Evolutionary conservation across 768 basidiomycete species (phyloP), one percentile per base, ranked within the genome.

Genomic region (Amanita subjunquillea): DNA sequence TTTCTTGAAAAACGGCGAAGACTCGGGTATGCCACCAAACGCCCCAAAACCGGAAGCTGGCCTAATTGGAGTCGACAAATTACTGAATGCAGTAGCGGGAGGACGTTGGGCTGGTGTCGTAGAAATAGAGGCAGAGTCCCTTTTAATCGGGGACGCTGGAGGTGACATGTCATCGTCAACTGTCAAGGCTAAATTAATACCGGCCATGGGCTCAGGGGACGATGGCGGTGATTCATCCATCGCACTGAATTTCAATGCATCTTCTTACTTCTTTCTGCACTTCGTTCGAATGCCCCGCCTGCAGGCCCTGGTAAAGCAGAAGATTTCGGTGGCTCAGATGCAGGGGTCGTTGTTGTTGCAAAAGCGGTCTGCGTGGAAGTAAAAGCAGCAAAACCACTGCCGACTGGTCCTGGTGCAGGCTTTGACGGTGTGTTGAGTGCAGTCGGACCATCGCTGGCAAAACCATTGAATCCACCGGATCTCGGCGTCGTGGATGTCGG

Each of bases 1-100:
- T 32, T 66, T 65, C 57, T 76, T 74, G 62, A 76, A 75, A 63
- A 83, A 83, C 3, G 81, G 80, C 6, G 82, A 83, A 38, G 70
- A 62, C 23, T 74, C 64, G 3, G 69, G 59, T 34, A 65, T 67
- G 42, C 68, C 70, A 15, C 73, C 74, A 59, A 79, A 78, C 0
- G 75, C 77, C 12, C 74, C 73, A 52, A 76, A 75, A 2, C 74
- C 75, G 42, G 63, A 51, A 3, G 72, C 68, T 30, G 72, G 72
- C 48, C 63, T 66, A 57, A 71, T 57, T n/a, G 66, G 64, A 0
- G 60, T 54, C 43, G 65, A 59, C 1, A 69, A 45, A 55, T 62
- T 66, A 20, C 63, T 59, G 50, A 73, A 73, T 4, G 67, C 67
- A 39, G 62, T 15, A 15, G 43, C 32, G 17, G 51, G 36, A 20